These are phyloP conservation scores for Daldinia caldariorum DNA, from an alignment of 495 filamentous ascomycete species.

Conservation along the genomic window DNA sequence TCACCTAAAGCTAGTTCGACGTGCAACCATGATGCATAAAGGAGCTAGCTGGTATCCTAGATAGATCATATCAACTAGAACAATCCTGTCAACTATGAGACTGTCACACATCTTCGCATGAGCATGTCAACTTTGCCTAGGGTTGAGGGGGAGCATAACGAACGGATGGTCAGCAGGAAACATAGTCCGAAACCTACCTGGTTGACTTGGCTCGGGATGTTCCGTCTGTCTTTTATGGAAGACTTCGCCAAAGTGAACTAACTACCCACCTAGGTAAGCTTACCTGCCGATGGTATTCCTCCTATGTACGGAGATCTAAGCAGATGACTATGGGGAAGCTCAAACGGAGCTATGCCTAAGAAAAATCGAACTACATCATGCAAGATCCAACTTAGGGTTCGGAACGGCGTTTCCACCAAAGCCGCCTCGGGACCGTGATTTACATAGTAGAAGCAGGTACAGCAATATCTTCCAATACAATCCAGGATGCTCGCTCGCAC, in stretches of 20 bases:
- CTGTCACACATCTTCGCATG: not conserved
- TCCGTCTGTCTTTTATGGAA: not conserved
- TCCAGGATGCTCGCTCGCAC: not conserved
- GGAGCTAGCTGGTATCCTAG: not conserved
- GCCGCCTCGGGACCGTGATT: not conserved
- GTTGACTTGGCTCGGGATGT: not conserved
- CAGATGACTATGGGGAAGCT: not conserved
- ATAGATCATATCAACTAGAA: not conserved
- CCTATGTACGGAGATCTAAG: not conserved
- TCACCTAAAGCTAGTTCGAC: not conserved
- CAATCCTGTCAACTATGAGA: not conserved
- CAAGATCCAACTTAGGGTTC: not conserved
- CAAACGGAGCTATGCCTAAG: not conserved
- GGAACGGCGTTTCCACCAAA: not conserved
- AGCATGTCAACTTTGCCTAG: not conserved
- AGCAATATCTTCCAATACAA: not conserved
- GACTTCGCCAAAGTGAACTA: not conserved
- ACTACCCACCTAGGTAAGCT: not conserved
- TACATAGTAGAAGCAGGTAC: not conserved
- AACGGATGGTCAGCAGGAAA: not conserved
- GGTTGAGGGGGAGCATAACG: not conserved
- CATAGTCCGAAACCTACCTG: not conserved
- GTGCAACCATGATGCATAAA: not conserved
- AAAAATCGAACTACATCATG: not conserved
- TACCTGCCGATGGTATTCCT: not conserved